A percentile compares a stretch with the other conserved stretches of the same genome.
Conservation (phyloP, 2,329 filamentous ascomycete genomes). For the Sporothrix pallida region DNA sequence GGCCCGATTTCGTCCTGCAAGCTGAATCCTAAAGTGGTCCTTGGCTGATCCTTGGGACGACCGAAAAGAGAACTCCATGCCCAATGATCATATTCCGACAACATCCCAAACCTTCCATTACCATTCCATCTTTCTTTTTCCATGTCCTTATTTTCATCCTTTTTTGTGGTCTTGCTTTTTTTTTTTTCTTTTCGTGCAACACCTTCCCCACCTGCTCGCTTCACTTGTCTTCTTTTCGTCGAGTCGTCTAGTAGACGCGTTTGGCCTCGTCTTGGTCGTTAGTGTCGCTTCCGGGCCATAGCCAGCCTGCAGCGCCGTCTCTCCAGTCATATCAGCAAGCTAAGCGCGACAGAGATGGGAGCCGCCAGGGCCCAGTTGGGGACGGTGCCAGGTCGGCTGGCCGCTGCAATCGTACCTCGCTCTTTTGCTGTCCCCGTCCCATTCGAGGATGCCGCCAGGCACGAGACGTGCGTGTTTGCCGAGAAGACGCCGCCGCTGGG, state of each 20-base stretch:
- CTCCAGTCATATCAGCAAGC: slow-evolving; percentile 24
- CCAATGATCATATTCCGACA: slow-evolving; percentile 1
- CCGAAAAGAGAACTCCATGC: background rate
- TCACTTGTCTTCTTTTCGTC: background rate
- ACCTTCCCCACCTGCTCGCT: background rate
- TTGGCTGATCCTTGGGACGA: background rate
- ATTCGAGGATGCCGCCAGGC: slow-evolving; percentile 16
- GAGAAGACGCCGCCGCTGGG: slow-evolving; percentile 20
- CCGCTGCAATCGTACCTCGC: slow-evolving; percentile 18
- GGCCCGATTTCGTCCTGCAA: slow-evolving; percentile 6
- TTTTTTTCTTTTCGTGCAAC: background rate
- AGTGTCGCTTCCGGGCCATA: background rate
- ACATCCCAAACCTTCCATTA: background rate
- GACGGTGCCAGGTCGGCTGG: background rate
- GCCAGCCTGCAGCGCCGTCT: too few species aligned
- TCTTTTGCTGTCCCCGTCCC: slow-evolving; percentile 26
- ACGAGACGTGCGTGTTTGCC: slow-evolving; percentile 29
- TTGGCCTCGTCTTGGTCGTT: background rate
- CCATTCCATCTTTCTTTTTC: background rate
- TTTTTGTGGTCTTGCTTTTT: background rate
- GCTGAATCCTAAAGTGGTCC: background rate
- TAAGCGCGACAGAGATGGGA: slow-evolving; percentile 7
- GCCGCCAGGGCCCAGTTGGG: background rate
- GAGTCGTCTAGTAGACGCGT: background rate
- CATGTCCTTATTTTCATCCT: background rate